Evolutionary conservation across 495 filamentous ascomycete genomes (phyloP).

Genomic region (Viridothelium virens): DNA sequence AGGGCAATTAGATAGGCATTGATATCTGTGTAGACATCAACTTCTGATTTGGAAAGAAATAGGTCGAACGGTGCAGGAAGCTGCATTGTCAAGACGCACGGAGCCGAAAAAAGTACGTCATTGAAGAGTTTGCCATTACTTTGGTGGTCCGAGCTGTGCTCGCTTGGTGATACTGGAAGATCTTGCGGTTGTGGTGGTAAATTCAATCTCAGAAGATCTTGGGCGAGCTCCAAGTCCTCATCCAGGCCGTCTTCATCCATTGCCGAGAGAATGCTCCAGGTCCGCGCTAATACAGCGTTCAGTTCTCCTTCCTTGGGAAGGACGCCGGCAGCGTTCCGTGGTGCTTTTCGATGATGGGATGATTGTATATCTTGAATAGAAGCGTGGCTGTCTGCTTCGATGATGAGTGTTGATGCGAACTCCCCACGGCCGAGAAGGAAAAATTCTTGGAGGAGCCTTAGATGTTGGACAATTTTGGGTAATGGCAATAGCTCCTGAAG

Average conservation of each 20-base stretch:
- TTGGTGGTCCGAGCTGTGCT: constrained; percentile 11
- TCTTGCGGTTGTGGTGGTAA: not conserved
- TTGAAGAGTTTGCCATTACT: constrained; percentile 48
- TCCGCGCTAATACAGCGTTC: constrained; percentile 58
- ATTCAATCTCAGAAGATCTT: constrained; percentile 58
- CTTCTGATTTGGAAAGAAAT: constrained; percentile 67
- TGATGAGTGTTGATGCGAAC: constrained; percentile 77
- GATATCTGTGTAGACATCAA: constrained; percentile 70
- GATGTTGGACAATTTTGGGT: constrained; percentile 63
- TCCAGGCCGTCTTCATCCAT: constrained; percentile 65
- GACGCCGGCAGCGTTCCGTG: constrained; percentile 45
- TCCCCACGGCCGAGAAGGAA: constrained; percentile 82
- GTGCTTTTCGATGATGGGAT: constrained; percentile 24
- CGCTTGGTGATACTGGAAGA: not conserved
- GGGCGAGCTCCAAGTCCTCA: constrained; percentile 68
- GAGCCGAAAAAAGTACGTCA: constrained; percentile 72
- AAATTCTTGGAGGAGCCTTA: constrained; percentile 74
- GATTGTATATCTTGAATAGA: not conserved
- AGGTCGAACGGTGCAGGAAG: constrained; percentile 77
- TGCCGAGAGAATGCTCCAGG: constrained; percentile 70
- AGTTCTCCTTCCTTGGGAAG: constrained; percentile 84
- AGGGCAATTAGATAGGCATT: constrained; percentile 81
- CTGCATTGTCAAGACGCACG: constrained; percentile 61
- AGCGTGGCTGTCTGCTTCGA: constrained; percentile 65
- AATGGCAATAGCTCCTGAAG: constrained; percentile 73